Evolutionary conservation across 805 yeast species (phyloP), one percentile per base, ranked within the genome.

Genomic region (Kazachstania taianensis): DNA sequence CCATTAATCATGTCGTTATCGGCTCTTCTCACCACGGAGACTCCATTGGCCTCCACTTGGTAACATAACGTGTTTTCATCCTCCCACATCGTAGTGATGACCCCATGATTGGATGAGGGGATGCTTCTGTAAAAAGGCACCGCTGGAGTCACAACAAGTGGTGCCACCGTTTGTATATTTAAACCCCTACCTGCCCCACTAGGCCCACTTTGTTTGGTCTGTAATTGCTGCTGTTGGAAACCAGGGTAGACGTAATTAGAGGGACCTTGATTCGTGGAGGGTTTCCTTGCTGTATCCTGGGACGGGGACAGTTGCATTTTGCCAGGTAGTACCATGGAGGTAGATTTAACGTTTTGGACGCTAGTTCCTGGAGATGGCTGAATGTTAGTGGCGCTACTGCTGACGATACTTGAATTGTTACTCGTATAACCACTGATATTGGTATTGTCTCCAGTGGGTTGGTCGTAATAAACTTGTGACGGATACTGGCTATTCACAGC

Each of bases 1-100:
- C 94, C 94, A 53, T 82, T 82, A 57, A 82, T 76, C 82, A 81
- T 78, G 58, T 82, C 78, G 54, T 80, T 79, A 59, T 82, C 92
- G 20, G 85, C 92, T 51, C 94, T 70, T 46, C 94, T 69, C 20
- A 82, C 86, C 15, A 82, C 94, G 13, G 80, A 69, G 30, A 81
- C 81, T 38, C 83, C 81, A 43, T 79, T 75, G 39, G 85, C 87
- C 50, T 81, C 92, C 20, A 82, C 89, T 58, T 81, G 92, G 62
- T 81, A 82, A 53, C 92, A 82, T 35, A 82, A 59, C 1, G 94
- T 82, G 46, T 79, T 78, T 52, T 82, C 94, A 53, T 82, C 94
- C 52, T 82, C 92, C 94, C 94, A 82, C 72, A 79, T 72, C n/a
- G 92, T 81, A 16, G 92, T 81, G 35, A 86, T 79, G 35, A 81